phyloP scores from a whole-genome alignment of 106 monocot species.

The Posidonia australis region DNA sequence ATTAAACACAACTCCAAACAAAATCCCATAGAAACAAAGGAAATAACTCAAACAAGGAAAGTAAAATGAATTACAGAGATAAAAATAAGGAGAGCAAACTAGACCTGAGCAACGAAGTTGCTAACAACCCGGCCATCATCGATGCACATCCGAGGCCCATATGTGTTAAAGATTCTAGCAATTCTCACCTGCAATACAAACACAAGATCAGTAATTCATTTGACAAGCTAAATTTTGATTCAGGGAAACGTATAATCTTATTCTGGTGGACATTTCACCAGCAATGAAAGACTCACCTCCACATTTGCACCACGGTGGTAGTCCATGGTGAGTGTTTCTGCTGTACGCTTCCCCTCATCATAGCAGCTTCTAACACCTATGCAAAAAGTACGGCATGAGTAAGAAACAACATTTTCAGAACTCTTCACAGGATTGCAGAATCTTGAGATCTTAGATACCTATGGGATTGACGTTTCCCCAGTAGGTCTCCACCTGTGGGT shows the following conservation, averaged over 20 bases:
- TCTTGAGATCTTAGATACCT: conserved; percentile 41
- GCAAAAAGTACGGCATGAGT: background rate
- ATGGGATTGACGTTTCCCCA: conserved; percentile 98
- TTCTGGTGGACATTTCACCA: too few relatives aligned
- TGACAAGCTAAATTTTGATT: too few relatives aligned
- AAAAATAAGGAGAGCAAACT: too few relatives aligned
- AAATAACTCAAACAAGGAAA: too few relatives aligned
- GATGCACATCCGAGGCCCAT: conserved; percentile 89
- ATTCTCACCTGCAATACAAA: conserved; percentile 55
- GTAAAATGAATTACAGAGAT: too few relatives aligned
- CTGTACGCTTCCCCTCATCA: conserved; percentile 93
- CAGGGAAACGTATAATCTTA: too few relatives aligned
- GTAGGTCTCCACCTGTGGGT: conserved; percentile 92
- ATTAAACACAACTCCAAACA: too few relatives aligned
- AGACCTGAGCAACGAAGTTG: conserved; percentile 2
- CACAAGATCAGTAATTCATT: too few relatives aligned
- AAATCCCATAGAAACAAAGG: too few relatives aligned
- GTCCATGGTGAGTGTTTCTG: conserved; percentile 94
- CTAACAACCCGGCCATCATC: conserved; percentile 49
- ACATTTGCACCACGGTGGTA: conserved; percentile 90
- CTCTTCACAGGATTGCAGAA: too few relatives aligned
- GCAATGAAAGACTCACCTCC: conserved; percentile 27
- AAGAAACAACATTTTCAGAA: too few relatives aligned
- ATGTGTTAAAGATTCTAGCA: conserved; percentile 82
- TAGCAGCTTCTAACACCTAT: conserved; percentile 91